phyloP scores from a whole-genome alignment of 169 alveolate genomes.

The Plasmodium fragile region DNA sequence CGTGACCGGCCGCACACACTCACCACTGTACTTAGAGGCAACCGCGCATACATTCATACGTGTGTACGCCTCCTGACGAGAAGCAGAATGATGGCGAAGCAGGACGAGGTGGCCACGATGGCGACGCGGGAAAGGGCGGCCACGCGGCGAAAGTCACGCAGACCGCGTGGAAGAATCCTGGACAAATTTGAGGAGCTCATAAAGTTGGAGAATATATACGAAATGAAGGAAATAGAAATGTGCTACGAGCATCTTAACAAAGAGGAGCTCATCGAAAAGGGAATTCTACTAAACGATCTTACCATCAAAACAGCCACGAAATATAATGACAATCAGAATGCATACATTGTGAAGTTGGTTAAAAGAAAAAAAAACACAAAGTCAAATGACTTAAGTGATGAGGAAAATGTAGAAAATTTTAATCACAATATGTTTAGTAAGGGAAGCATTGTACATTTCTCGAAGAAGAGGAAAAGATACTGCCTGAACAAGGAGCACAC shows the following conservation, averaged over 20 bases:
- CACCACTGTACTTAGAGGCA: not conserved
- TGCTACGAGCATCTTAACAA: conserved; percentile 57
- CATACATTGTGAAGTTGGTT: conserved; percentile 39
- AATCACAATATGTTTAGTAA: conserved; percentile 27
- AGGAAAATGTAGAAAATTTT: conserved; percentile 62
- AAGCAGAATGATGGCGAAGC: not conserved
- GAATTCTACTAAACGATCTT: conserved; percentile 30
- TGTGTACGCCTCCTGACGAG: not conserved
- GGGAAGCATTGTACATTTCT: conserved; percentile 65
- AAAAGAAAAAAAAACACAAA: conserved; percentile 25
- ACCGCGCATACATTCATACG: not conserved
- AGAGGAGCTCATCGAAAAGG: conserved; percentile 65
- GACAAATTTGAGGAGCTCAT: conserved; percentile 36
- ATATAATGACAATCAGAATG: conserved; percentile 27
- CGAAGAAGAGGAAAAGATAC: conserved; percentile 60
- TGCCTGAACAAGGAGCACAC: not conserved
- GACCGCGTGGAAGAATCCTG: not conserved
- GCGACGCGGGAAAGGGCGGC: not conserved
- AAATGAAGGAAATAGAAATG: conserved; percentile 43
- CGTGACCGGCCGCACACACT: not conserved
- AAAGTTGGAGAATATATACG: conserved; percentile 38
- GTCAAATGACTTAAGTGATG: conserved; percentile 61
- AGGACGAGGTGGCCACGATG: not conserved
- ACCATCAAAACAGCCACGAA: conserved; percentile 41
- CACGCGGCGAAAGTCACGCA: not conserved